Evolutionary conservation across 441 rosid species (phyloP).

Genomic region (Bocquillonia castaneifolia): DNA sequence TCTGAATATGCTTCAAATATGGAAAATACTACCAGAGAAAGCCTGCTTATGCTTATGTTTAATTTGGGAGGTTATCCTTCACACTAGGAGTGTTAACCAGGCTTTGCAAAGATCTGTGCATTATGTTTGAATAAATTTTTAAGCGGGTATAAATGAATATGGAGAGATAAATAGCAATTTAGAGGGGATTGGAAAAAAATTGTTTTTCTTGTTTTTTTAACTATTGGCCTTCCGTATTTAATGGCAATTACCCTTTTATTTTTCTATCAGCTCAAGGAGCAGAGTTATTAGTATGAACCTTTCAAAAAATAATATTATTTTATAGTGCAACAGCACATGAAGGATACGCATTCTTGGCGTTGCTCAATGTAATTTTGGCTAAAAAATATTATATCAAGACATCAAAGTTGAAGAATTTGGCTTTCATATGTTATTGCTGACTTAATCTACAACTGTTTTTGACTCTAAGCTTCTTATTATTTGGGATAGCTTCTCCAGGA

Average conservation of each 20-base stretch:
- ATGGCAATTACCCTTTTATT: neutral
- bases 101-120: neutral
- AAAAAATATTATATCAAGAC: neutral
- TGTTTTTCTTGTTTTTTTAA: neutral
- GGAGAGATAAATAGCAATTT: neutral
- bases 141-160: slow-evolving; percentile 8
- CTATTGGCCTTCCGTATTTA: neutral
- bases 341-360: neutral
- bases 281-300: neutral
- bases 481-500: slow-evolving; percentile 52
- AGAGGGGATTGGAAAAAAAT: neutral
- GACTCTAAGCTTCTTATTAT: slow-evolving; percentile 24
- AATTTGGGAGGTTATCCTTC: neutral
- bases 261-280: neutral
- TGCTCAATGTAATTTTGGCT: neutral
- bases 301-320: neutral
- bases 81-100: neutral
- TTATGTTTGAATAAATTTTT: neutral
- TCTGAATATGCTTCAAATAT: slow-evolving; percentile 5
- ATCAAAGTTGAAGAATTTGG: neutral
- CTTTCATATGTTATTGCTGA: neutral
- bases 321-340: neutral
- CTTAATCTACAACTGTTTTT: slow-evolving; percentile 15
- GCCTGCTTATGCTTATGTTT: neutral
- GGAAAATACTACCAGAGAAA: neutral